Evolutionary conservation across 2,329 filamentous ascomycete genomes (phyloP), one percentile per base, ranked within the genome.

Genomic region (Aureobasidium sp.): DNA sequence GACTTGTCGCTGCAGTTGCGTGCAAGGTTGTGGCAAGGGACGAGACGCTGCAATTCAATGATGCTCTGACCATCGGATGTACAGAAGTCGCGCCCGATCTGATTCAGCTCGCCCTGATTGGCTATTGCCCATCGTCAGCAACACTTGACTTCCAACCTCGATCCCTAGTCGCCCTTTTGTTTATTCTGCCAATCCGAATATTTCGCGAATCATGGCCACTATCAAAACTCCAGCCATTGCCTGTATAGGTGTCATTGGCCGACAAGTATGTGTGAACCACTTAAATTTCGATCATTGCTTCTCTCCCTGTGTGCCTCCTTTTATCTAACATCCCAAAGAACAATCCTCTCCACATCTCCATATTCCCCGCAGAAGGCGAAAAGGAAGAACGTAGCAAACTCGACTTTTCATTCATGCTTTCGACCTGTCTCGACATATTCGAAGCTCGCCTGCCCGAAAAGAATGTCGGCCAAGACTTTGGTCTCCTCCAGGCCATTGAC

Each of bases 341-440:
- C 79, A 96, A 97, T 73, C 94, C 93, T 63, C 87, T 97, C 67
- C 93, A 97, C 78, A 89, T 96, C 69, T 87, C 90, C 64, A 85
- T 96, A 72, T 96, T 97, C 76, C 89, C 91, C 57, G 88, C 87
- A n/a, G 65, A 67, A 48, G 65, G 67, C 9, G 65, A 67, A 51
- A 55, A 67, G 51, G 84, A 89, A 79, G 78, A 88, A 66, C 86
- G 87, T 69, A 88, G 87, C 20, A 82, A 85, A n/a, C 84, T 97
- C 12, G 91, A 96, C 73, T 97, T 94, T 79, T 91, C 89, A 39
- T 91, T 97, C 69, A 84, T 97, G 53, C 85, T 97, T 65, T 94
- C 91, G 67, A 89, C 88, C 63, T 94, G 90, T 63, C 88, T 99
- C 67, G 94, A 99, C 76, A 87, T 97, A 67, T 97, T 99, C 76